Conservation (phyloP, 2,329 filamentous ascomycete species). For the Fusarium virguliforme region DNA sequence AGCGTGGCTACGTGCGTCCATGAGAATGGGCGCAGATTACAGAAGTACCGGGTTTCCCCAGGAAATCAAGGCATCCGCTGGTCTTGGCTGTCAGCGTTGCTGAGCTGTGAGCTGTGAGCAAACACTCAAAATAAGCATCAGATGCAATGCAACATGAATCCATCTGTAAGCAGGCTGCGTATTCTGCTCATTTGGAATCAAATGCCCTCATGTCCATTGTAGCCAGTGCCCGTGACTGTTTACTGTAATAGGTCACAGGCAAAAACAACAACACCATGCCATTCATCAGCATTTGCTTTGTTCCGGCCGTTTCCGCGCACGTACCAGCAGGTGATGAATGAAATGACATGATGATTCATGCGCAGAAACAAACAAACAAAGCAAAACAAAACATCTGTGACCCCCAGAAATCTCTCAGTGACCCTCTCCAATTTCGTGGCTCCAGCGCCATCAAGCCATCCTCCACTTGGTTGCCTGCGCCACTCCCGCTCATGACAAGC, state of each 20-base stretch:
- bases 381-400: constrained; percentile 8
- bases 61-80: neutral
- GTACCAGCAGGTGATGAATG: constrained; percentile 7
- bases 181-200: constrained; percentile 22
- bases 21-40: neutral
- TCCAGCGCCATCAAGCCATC: constrained; percentile 24
- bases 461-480: constrained; percentile 24
- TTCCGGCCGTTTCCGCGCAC: constrained; percentile 1
- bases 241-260: neutral
- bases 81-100: constrained; percentile 8
- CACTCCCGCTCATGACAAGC: constrained; percentile 35
- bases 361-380: constrained; percentile 2
- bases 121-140: constrained; percentile 1
- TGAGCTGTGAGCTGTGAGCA: constrained; percentile 10
- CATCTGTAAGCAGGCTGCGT: constrained; percentile 8
- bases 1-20: neutral
- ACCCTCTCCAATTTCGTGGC: constrained; percentile 23
- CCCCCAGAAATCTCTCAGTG: neutral
- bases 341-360: neutral
- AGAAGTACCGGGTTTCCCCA: constrained; percentile 12
- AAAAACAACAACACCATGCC: neutral
- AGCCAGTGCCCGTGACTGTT: no score
- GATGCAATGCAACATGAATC: constrained; percentile 3
- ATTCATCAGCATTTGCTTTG: constrained; percentile 6
- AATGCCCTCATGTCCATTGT: neutral